Evolutionary conservation across 805 yeast genomes (phyloP), one percentile per base, ranked within the genome.

Genomic region (Starmerella vaccinii): DNA sequence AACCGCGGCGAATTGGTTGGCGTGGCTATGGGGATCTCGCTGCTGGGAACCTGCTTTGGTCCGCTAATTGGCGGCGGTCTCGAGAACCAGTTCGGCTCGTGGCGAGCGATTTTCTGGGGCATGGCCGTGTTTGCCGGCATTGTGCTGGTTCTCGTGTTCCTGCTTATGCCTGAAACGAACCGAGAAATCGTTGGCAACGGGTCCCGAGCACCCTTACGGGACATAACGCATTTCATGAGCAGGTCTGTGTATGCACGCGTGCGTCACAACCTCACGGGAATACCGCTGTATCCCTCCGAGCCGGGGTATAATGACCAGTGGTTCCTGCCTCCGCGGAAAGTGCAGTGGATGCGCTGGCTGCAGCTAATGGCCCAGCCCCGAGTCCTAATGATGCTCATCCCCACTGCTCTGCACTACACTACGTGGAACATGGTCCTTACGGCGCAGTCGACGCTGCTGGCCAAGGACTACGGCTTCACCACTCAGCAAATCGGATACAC

Each of bases 171-270:
- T 1, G 95, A 88, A 61, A 88, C 95, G 0, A 75, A 76, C 34
- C 71, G 95, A 50, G 65, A 75, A 6, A 63, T 83, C 8, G 90
- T 80, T 1, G 95, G 94, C 0, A 84, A 85, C 63, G 84, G 88
- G 1, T 76, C 88, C 1, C 65, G 80, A 0, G 60, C 56, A 2
- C 94, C 51, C 49, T 51, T 52, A 12, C 30, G 34, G 8, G 16
- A 26, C 9, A 15, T 44, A 21, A 9, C 16, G n/a, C 40, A 26
- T 27, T 5, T 44, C 8, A 24, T 59, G 29, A 57, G 60, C 49
- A 47, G 55, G 34, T 63, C 66, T 4, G 57, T 62, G 0, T 63
- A 61, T 45, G 56, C 53, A 3, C 40, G 24, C 22, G 24, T 57
- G 12, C 49, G 65, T 0, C 53, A 54, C 26, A 46, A 42, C 13